Conservation (phyloP, 768 basidiomycete genomes). For the Holtermanniella nyarrowii region DNA sequence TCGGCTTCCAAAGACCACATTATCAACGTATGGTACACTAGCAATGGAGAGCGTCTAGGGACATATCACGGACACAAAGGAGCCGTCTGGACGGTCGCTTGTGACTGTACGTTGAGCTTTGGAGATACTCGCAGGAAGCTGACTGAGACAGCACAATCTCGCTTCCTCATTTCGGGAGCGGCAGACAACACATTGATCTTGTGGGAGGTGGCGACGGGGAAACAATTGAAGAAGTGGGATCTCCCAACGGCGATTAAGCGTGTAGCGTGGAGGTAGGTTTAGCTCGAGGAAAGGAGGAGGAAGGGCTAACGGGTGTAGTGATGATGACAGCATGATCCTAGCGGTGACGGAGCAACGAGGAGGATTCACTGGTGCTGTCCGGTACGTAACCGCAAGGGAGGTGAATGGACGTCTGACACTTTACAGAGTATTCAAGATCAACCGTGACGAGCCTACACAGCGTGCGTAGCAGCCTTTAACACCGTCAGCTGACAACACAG, state of each 20-base stretch:
- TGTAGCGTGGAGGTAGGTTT: slow-evolving; percentile 61
- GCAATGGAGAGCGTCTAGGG: slow-evolving; percentile 93
- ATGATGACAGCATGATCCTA: slow-evolving; percentile 53
- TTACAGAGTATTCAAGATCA: slow-evolving; percentile 66
- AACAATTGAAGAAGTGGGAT: slow-evolving; percentile 91
- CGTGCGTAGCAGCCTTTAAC: slow-evolving; percentile 51
- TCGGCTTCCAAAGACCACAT: slow-evolving; percentile 89
- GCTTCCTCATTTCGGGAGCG: slow-evolving; percentile 77
- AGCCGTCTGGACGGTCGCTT: slow-evolving; percentile 89
- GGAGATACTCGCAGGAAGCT: background rate
- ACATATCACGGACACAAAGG: slow-evolving; percentile 97
- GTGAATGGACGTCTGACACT: background rate
- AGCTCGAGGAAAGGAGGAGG: background rate
- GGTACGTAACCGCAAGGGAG: slow-evolving; percentile 8
- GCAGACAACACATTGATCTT: slow-evolving; percentile 88
- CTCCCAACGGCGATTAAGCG: slow-evolving; percentile 97
- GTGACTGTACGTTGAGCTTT: slow-evolving; percentile 62
- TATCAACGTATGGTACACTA: slow-evolving; percentile 94
- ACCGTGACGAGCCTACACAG: slow-evolving; percentile 67
- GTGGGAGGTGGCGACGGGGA: slow-evolving; percentile 80
- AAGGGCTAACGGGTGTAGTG: slow-evolving; percentile 4
- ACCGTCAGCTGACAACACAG: slow-evolving; percentile 42
- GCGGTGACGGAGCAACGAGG: slow-evolving; percentile 96
- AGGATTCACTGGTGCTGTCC: slow-evolving; percentile 81
- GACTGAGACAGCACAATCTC: slow-evolving; percentile 56